Conservation (phyloP, 1,139 yeast genomes). For the Scheffersomyces lignicola region DNA sequence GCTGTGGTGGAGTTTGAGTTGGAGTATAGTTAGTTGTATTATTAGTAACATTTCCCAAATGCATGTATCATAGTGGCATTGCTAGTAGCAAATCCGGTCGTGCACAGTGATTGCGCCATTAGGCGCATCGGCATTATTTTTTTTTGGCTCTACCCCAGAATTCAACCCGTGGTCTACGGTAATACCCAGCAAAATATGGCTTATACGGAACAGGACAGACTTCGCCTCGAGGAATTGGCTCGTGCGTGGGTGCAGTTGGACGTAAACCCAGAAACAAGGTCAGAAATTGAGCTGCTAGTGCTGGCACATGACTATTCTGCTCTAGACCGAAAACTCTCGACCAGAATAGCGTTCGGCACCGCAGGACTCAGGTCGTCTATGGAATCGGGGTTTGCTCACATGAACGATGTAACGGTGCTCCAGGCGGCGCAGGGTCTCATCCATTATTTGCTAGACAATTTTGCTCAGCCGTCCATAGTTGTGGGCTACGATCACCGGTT, state of each 20-base stretch:
- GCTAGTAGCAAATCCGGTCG: no score
- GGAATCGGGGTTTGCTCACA: slow-evolving; percentile 87
- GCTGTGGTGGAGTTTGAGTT: slow-evolving; percentile 13
- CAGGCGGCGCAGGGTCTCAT: slow-evolving; percentile 95
- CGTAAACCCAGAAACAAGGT: slow-evolving; percentile 51
- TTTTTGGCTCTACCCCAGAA: neutral
- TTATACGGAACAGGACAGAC: slow-evolving; percentile 8
- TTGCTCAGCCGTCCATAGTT: slow-evolving; percentile 48
- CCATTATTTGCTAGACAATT: slow-evolving; percentile 40
- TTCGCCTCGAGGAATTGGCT: slow-evolving; percentile 34
- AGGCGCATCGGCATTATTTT: neutral
- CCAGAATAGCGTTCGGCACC: slow-evolving; percentile 82
- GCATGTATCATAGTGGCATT: no score
- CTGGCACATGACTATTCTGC: slow-evolving; percentile 37
- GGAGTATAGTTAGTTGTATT: slow-evolving; percentile 5
- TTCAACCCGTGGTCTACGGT: neutral
- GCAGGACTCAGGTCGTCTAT: slow-evolving; percentile 86
- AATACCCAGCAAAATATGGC: slow-evolving; percentile 3
- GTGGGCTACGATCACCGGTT: slow-evolving; percentile 91
- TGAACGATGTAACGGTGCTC: slow-evolving; percentile 86
- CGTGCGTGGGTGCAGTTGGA: slow-evolving; percentile 52
- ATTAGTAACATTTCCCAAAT: no score
- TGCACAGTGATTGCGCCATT: no score
- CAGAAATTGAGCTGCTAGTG: slow-evolving; percentile 55
- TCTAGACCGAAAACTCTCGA: slow-evolving; percentile 50